Evolutionary conservation across 306 rosid genomes (phyloP).

Genomic region (Adenanthera pavonina): DNA sequence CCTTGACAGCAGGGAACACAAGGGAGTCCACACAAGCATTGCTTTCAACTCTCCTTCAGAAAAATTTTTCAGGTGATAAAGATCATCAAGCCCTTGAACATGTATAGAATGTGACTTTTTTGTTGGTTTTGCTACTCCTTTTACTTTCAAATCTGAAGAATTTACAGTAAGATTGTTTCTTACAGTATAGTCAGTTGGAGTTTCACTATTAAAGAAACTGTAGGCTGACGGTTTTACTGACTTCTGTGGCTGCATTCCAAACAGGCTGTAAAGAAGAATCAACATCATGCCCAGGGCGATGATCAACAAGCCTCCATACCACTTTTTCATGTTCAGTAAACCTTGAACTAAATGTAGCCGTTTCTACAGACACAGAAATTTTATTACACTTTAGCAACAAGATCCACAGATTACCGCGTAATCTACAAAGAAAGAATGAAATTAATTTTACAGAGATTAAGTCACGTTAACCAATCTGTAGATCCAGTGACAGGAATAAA

Average conservation of each 20-base stretch:
- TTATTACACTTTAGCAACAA: conserved; percentile 18
- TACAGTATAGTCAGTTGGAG: conserved; percentile 39
- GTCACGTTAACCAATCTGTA: not conserved
- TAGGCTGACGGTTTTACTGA: conserved; percentile 68
- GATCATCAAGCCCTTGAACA: conserved; percentile 65
- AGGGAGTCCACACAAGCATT: conserved; percentile 72
- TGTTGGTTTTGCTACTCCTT: conserved; percentile 36
- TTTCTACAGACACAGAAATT: conserved; percentile 42
- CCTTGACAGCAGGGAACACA: conserved; percentile 69
- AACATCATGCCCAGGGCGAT: conserved; percentile 62
- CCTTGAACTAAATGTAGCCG: conserved; percentile 36
- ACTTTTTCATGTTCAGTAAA: conserved; percentile 74
- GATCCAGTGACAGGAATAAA: conserved; percentile 8
- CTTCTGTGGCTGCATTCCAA: conserved; percentile 57
- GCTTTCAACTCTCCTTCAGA: conserved; percentile 53
- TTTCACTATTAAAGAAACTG: conserved; percentile 62
- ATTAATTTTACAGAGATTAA: not conserved
- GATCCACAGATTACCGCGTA: conserved; percentile 11
- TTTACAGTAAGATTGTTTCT: conserved; percentile 31
- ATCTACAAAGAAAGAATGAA: conserved; percentile 19
- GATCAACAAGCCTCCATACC: conserved; percentile 83
- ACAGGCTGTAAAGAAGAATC: conserved; percentile 62
- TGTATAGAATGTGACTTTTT: conserved; percentile 57
- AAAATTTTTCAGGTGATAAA: conserved; percentile 51
- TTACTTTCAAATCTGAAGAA: conserved; percentile 40